Percentiles rank a stretch among this genome's conserved stretches.
Conservation (phyloP, 176 grass and related monocot species). For the Raddia guianensis region DNA sequence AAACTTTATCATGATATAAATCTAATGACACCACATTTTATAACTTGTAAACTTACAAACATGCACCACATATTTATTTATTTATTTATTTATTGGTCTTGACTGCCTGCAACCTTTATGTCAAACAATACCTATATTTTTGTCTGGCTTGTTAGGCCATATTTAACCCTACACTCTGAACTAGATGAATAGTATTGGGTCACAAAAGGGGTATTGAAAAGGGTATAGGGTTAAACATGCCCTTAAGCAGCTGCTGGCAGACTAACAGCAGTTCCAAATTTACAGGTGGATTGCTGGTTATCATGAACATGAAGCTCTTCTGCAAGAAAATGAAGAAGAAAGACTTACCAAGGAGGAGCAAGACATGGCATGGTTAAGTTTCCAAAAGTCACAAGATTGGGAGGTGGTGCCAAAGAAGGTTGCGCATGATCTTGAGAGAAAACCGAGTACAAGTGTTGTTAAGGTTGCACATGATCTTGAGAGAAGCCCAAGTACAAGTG, state of each 20-base stretch:
- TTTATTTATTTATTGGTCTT: constrained; percentile 20
- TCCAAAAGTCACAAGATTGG: constrained; percentile 60
- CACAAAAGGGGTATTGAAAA: no score
- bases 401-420: constrained; percentile 55
- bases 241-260: background rate
- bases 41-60: background rate
- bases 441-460: constrained; percentile 16
- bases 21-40: background rate
- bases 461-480: constrained; percentile 37
- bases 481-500: constrained; percentile 34
- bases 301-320: constrained; percentile 93
- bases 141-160: background rate
- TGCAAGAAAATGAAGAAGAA: constrained; percentile 97
- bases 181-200: no score
- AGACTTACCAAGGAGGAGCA: constrained; percentile 94
- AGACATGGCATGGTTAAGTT: constrained; percentile 82
- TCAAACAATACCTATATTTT: background rate
- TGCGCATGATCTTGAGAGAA: constrained; percentile 41
- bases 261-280: constrained; percentile 36
- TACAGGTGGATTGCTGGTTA: constrained; percentile 91
- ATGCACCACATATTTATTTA: background rate
- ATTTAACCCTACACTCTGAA: no score
- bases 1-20: background rate
- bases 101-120: background rate
- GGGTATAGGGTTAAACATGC: no score